Conservation (phyloP, 2,329 filamentous ascomycete species). For the Cyphellophora europaea region DNA sequence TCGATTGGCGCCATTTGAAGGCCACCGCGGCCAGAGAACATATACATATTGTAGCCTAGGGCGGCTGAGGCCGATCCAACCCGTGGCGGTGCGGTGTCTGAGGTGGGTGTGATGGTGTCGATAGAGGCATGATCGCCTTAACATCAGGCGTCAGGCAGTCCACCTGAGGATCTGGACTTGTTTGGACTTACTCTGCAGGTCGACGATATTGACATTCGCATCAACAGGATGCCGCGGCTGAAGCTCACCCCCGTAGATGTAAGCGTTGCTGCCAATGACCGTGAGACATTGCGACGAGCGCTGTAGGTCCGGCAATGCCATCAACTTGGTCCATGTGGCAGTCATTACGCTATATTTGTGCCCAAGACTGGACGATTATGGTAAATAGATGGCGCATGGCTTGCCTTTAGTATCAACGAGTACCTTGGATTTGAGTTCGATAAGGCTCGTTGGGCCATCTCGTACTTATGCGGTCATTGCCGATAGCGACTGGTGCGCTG, state of each 20-base stretch:
- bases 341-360: no score
- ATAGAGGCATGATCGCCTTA: background rate
- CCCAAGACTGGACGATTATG: no score
- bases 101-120: conserved; percentile 35
- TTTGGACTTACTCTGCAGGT: conserved; percentile 88
- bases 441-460: no score
- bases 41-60: conserved; percentile 61
- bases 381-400: no score
- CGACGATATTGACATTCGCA: conserved; percentile 70
- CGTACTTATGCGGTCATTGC: no score
- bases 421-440: no score
- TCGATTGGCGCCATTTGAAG: conserved; percentile 60
- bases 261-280: conserved; percentile 47
- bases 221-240: conserved; percentile 58
- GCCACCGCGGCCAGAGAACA: conserved; percentile 72
- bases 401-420: no score
- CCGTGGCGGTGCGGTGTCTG: conserved; percentile 48
- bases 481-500: no score
- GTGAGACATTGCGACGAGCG: conserved; percentile 68
- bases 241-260: conserved; percentile 71
- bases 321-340: conserved; percentile 3
- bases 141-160: no score
- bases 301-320: conserved; percentile 31
- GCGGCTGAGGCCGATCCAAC: conserved; percentile 64
- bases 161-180: no score